Evolutionary conservation across 768 basidiomycete genomes (phyloP).

Genomic region (Tephrocybe sp.): DNA sequence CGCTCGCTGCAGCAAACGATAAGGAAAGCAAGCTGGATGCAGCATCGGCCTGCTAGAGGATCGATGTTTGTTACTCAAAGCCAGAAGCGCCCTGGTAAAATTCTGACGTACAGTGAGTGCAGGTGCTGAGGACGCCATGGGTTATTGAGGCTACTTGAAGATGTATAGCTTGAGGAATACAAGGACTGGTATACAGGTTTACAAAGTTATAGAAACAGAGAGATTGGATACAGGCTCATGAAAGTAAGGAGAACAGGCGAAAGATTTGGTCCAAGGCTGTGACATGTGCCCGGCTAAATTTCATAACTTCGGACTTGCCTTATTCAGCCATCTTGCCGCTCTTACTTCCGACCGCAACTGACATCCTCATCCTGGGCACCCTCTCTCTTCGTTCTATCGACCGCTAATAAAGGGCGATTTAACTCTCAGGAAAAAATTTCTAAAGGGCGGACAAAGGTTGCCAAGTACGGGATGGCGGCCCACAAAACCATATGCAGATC

Average conservation of each 20-base stretch:
- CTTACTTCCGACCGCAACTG: neutral
- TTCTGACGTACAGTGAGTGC: constrained; percentile 21
- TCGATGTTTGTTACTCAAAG: constrained; percentile 11
- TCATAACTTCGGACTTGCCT: constrained; percentile 20
- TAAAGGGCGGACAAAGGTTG: too few species aligned
- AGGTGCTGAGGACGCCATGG: constrained; percentile 16
- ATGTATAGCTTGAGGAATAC: constrained; percentile 11
- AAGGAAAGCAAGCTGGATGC: constrained; percentile 65
- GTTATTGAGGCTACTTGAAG: constrained; percentile 10
- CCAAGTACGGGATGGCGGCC: too few species aligned
- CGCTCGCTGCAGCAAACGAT: constrained; percentile 58
- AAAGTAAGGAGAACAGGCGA: constrained; percentile 18
- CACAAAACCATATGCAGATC: too few species aligned
- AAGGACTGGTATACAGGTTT: constrained; percentile 19
- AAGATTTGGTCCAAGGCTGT: constrained; percentile 19
- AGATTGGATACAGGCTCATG: constrained; percentile 28
- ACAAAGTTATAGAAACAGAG: constrained; percentile 15
- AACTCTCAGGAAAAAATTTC: neutral
- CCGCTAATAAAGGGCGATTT: neutral
- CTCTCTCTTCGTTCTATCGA: neutral
- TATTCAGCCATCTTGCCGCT: constrained; percentile 18
- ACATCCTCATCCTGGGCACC: neutral
- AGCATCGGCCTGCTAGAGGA: constrained; percentile 38
- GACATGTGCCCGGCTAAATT: constrained; percentile 22
- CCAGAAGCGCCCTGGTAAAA: constrained; percentile 6